These are phyloP conservation scores for Penicillium tannophilum DNA, from an alignment of 495 filamentous ascomycete species.

Conservation along the genomic window DNA sequence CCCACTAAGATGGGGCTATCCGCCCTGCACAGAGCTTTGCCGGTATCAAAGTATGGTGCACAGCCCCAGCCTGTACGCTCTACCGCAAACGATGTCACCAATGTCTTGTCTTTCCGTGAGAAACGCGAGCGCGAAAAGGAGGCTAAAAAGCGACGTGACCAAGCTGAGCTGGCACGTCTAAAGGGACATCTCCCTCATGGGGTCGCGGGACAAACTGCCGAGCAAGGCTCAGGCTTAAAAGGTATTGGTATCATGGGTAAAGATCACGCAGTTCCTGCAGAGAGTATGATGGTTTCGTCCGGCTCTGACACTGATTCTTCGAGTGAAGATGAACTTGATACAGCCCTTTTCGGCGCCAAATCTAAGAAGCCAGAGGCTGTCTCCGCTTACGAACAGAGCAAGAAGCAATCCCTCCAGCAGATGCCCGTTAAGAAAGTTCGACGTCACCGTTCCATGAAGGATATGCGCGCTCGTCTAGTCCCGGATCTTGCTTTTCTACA, in stretches of 20 bases:
- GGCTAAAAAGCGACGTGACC: conserved; percentile 71
- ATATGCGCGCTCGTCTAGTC: conserved; percentile 89
- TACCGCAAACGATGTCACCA: conserved; percentile 35
- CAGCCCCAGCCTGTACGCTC: conserved; percentile 24
- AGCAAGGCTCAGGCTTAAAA: conserved; percentile 76
- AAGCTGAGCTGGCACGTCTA: conserved; percentile 64
- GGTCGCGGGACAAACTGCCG: conserved; percentile 58
- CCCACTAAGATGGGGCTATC: neutral
- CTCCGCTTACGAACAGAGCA: conserved; percentile 56
- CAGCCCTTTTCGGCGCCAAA: conserved; percentile 59
- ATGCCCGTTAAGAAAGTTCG: conserved; percentile 81
- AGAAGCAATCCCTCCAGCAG: conserved; percentile 52
- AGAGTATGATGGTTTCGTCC: conserved; percentile 84
- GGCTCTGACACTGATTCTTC: conserved; percentile 75
- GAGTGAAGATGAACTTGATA: conserved; percentile 66
- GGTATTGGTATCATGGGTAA: conserved; percentile 79
- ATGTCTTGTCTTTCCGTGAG: conserved; percentile 60
- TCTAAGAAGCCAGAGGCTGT: conserved; percentile 49
- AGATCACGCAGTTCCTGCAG: conserved; percentile 68
- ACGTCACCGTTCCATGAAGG: conserved; percentile 75
- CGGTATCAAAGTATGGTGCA: conserved; percentile 29
- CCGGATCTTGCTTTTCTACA: conserved; percentile 88
- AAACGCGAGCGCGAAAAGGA: conserved; percentile 71
- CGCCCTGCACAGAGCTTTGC: conserved; percentile 8
- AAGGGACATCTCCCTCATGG: conserved; percentile 57